Percentiles rank a stretch among this genome's conserved stretches.
These are phyloP conservation scores for Starmera pachycereana DNA, from an alignment of 805 yeast genomes.

Conservation along the genomic window DNA sequence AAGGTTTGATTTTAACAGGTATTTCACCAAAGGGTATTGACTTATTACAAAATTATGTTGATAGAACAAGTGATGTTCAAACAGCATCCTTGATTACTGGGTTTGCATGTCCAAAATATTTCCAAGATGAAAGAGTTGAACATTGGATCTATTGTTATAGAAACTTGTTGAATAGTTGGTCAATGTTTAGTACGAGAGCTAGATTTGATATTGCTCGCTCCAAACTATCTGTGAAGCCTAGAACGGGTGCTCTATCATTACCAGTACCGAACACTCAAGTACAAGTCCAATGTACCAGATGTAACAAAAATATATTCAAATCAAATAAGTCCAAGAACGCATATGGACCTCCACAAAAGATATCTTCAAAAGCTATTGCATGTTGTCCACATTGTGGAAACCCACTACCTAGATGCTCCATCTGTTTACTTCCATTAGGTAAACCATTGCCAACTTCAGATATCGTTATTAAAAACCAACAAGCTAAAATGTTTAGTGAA, in stretches of 20 bases:
- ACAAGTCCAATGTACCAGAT: slow-evolving; percentile 68
- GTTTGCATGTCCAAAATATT: slow-evolving; percentile 78
- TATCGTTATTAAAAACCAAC: slow-evolving; percentile 14
- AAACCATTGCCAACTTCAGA: slow-evolving; percentile 34
- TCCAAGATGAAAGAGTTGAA: slow-evolving; percentile 60
- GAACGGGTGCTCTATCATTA: slow-evolving; percentile 35
- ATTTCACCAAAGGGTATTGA: slow-evolving; percentile 77
- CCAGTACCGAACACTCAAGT: slow-evolving; percentile 61
- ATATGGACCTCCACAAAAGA: too few species aligned
- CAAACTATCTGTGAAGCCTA: slow-evolving; percentile 41
- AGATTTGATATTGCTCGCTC: slow-evolving; percentile 75
- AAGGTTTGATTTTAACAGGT: slow-evolving; percentile 88
- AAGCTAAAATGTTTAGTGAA: slow-evolving; percentile 36
- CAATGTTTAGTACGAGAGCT: slow-evolving; percentile 67
- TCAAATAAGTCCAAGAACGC: slow-evolving; percentile 10
- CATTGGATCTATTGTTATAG: slow-evolving; percentile 73
- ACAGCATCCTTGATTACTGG: slow-evolving; percentile 78
- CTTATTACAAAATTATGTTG: slow-evolving; percentile 76
- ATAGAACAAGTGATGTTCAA: slow-evolving; percentile 83
- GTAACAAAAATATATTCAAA: slow-evolving; percentile 62
- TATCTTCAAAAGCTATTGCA: slow-evolving; percentile 4
- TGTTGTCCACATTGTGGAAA: slow-evolving; percentile 81
- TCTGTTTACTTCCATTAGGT: slow-evolving; percentile 76
- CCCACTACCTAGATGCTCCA: slow-evolving; percentile 83
- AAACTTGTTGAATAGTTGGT: slow-evolving; percentile 67